phyloP scores from a whole-genome alignment of 2,329 filamentous ascomycete genomes.

The Cladophialophora chaetospira region DNA sequence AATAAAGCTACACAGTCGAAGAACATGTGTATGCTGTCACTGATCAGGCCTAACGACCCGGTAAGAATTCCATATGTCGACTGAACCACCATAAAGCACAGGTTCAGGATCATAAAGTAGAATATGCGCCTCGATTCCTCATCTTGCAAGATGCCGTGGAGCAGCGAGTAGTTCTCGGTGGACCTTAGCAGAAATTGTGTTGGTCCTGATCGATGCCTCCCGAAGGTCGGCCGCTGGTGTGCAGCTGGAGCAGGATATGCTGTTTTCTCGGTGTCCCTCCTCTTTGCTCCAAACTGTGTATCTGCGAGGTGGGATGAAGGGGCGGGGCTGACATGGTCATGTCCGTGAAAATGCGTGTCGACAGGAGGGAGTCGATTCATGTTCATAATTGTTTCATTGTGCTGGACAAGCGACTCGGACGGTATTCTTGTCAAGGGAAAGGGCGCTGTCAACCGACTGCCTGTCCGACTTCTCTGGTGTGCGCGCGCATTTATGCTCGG shows the following conservation, averaged over 20 bases:
- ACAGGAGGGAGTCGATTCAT: slow-evolving; percentile 13
- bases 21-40: slow-evolving; percentile 99
- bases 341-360: slow-evolving; percentile 21
- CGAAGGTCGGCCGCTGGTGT: slow-evolving; percentile 33
- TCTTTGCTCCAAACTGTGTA: slow-evolving; percentile 22
- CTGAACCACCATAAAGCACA: slow-evolving; percentile 91
- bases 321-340: slow-evolving; percentile 18
- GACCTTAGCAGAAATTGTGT: slow-evolving; percentile 72
- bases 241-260: slow-evolving; percentile 18
- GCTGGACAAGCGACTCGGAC: slow-evolving; percentile 27
- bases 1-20: slow-evolving; percentile 93
- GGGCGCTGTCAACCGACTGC: slow-evolving; percentile 28
- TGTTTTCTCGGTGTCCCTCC: slow-evolving; percentile 19
- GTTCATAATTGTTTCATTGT: slow-evolving; percentile 14
- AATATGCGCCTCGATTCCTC: slow-evolving; percentile 94
- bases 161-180: slow-evolving; percentile 70
- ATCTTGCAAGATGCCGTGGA: slow-evolving; percentile 84
- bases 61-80: slow-evolving; percentile 92
- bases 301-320: slow-evolving; percentile 18
- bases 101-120: slow-evolving; percentile 96
- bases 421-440: slow-evolving; percentile 32
- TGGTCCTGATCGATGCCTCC: slow-evolving; percentile 47
- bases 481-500: slow-evolving; percentile 40
- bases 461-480: slow-evolving; percentile 28
- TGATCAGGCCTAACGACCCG: slow-evolving; percentile 90